Percentiles rank a stretch among this genome's conserved stretches.
Conservation (phyloP, 345 rosid species). For the Dovyalis caffra region DNA sequence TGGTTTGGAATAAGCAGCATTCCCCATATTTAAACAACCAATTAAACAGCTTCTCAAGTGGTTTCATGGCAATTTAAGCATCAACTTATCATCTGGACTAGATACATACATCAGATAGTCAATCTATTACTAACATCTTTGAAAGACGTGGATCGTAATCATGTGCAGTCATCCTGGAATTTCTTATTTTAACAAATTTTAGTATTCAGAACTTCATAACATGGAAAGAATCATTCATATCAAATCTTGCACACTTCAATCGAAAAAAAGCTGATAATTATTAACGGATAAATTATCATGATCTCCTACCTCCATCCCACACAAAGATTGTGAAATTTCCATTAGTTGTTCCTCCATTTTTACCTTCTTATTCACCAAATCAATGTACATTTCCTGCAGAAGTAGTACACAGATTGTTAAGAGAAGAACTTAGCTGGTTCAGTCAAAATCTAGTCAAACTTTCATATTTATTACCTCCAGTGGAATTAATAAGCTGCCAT, state of each 20-base stretch:
- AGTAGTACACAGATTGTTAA: neutral
- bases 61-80: neutral
- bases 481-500: constrained; percentile 35
- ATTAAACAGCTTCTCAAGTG: neutral
- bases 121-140: neutral
- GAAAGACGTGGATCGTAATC: neutral
- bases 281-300: neutral
- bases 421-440: neutral
- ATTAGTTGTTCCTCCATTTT: constrained; percentile 55
- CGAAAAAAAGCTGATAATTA: neutral
- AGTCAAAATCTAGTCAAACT: neutral
- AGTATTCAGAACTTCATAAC: neutral
- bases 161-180: neutral
- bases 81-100: neutral
- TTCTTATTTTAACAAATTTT: neutral
- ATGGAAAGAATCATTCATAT: neutral
- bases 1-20: neutral
- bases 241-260: neutral
- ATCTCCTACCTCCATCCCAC: constrained; percentile 49
- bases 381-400: constrained; percentile 51
- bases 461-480: constrained; percentile 44
- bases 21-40: neutral
- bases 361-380: constrained; percentile 56
- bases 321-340: constrained; percentile 45
- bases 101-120: neutral